Evolutionary conservation across 1,284 basidiomycete species (phyloP).

Genomic region (Porodaedalea pini): DNA sequence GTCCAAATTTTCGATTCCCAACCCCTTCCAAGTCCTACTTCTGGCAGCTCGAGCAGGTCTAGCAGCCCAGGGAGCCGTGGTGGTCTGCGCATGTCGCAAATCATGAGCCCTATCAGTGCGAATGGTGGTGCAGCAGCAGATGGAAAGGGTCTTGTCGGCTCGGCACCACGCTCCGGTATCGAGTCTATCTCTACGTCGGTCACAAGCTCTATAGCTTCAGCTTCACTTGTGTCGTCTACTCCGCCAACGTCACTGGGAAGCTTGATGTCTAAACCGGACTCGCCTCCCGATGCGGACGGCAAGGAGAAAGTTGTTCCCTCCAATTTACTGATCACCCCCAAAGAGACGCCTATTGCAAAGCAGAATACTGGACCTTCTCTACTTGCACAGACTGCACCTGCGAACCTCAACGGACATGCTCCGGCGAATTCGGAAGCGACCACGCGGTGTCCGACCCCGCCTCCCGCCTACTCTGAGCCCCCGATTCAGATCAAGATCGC

Average conservation of each 20-base stretch:
- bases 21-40: slow-evolving; percentile 47
- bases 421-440: slow-evolving; percentile 21
- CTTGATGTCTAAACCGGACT: slow-evolving; percentile 26
- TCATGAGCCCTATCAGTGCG: slow-evolving; percentile 16
- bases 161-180: slow-evolving; percentile 11
- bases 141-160: slow-evolving; percentile 5
- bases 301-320: slow-evolving; percentile 12
- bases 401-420: slow-evolving; percentile 29
- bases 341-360: slow-evolving; percentile 12
- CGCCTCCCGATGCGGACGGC: neutral
- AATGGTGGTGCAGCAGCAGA: slow-evolving; percentile 4
- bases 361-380: slow-evolving; percentile 47
- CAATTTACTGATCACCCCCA: slow-evolving; percentile 16
- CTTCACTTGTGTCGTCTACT: slow-evolving; percentile 25
- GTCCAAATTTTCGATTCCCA: slow-evolving; percentile 79
- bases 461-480: slow-evolving; percentile 28
- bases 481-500: slow-evolving; percentile 88
- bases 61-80: slow-evolving; percentile 35
- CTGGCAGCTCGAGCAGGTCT: slow-evolving; percentile 51
- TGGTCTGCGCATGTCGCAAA: slow-evolving; percentile 34
- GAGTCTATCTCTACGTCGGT: slow-evolving; percentile 12
- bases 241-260: slow-evolving; percentile 35
- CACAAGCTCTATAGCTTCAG: slow-evolving; percentile 26
- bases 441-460: slow-evolving; percentile 22
- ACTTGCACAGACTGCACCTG: slow-evolving; percentile 63